Evolutionary conservation across 1,284 basidiomycete species (phyloP), one percentile per base, ranked within the genome.

Genomic region (Irpex sp.): DNA sequence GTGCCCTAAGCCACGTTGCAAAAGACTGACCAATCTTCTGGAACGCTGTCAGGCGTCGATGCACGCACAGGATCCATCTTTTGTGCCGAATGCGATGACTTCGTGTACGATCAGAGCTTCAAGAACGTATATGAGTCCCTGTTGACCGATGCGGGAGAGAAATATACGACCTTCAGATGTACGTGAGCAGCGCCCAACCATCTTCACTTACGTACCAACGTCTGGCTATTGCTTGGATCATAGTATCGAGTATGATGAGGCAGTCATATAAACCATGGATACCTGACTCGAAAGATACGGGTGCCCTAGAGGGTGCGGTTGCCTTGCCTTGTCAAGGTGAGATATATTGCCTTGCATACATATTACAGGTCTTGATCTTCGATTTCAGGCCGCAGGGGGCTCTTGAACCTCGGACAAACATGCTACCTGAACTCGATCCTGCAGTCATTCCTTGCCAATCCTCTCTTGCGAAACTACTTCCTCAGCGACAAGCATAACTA

Each of bases 381-480:
- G 19, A 17, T 4, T 21, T 26, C 49, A 93, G 93, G 88, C 61
- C 88, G 93, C 8, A 85, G 94, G 62, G 96, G 96, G 0, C 81
- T 98, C 2, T 81, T 97, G 55, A 98, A 98, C 73, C 87, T 98
- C 5, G 94, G 94, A 4, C 93, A 97, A 70, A 98, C 96, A 0
- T 99, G 96, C 72, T 98, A 96, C 78, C 82, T 99, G 72, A 97
- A 95, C 66, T 94, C 93, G 59, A 88, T 98, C 56, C 83, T 99
- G 5, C 97, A 99, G 76, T 87, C 88, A n/a, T 91, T 99, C 71
- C 79, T 95, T 11, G 93, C 96, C 76, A 99, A 98, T 70, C 96
- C 96, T 0, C 80, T 98, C 4, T 81, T 98, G 7, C 86, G 94
- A 52, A 93, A 94, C 69, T 95, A 92, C 75, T 98, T 96, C 71